Evolutionary conservation across 331 rosid species (phyloP).

Genomic region (Erythrophleum ivorense): DNA sequence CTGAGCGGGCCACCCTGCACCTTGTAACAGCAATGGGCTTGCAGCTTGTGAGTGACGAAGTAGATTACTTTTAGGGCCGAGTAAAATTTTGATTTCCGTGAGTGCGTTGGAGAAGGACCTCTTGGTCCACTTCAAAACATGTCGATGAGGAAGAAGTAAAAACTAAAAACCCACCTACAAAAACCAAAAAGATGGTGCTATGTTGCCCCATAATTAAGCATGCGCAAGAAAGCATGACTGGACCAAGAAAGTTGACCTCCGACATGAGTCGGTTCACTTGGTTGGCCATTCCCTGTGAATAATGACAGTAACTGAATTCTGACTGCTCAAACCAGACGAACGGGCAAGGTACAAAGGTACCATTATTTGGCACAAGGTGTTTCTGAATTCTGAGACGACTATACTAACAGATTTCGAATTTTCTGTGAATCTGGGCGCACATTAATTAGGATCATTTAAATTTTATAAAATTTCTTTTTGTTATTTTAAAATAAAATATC

Average conservation of each 20-base stretch:
- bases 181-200: neutral
- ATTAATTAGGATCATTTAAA: no score
- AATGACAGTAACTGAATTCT: neutral
- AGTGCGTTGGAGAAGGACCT: slow-evolving; percentile 30
- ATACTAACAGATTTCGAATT: no score
- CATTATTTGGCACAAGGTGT: neutral
- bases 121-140: slow-evolving; percentile 10
- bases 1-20: neutral
- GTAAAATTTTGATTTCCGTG: slow-evolving; percentile 16
- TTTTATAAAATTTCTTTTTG: no score
- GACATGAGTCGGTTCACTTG: neutral
- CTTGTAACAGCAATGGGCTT: slow-evolving; percentile 5
- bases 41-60: slow-evolving; percentile 4
- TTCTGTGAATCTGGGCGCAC: no score
- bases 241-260: neutral
- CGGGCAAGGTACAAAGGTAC: neutral
- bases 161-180: neutral
- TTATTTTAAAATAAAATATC: no score
- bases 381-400: neutral
- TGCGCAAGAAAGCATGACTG: slow-evolving; percentile 4
- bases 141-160: neutral
- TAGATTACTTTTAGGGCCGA: slow-evolving; percentile 8
- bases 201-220: slow-evolving; percentile 13
- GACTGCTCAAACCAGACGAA: slow-evolving; percentile 5
- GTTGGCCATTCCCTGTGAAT: slow-evolving; percentile 3